These are phyloP conservation scores for Colletotrichum sp. DNA, from an alignment of 2,329 filamentous ascomycete species.

Conservation along the genomic window DNA sequence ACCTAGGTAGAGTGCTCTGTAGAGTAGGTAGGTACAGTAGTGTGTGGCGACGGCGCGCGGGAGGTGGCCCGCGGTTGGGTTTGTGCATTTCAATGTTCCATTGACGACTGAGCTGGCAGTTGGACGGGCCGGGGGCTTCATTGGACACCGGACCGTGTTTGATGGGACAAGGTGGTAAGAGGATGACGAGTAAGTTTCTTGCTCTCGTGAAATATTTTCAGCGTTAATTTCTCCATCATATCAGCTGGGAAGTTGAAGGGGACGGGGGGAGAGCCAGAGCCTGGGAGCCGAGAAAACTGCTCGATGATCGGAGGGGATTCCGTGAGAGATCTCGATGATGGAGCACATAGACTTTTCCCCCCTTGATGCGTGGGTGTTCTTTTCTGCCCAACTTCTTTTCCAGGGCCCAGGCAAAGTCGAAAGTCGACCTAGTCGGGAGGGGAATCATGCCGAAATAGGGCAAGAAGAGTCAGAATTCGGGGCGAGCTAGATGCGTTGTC, in stretches of 20 bases:
- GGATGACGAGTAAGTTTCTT: neutral
- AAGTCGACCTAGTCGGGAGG: neutral
- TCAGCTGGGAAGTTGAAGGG: neutral
- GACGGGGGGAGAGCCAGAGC: neutral
- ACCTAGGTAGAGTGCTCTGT: neutral
- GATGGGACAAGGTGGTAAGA: neutral
- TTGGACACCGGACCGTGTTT: neutral
- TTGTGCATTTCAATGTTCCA: constrained; percentile 7
- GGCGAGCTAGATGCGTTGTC: constrained; percentile 19
- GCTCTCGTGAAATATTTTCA: neutral
- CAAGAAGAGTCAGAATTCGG: constrained; percentile 1
- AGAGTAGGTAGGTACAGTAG: neutral
- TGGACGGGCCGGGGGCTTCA: neutral
- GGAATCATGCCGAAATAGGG: constrained; percentile 4
- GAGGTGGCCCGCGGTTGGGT: constrained; percentile 7
- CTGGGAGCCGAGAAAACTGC: neutral
- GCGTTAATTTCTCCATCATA: constrained; percentile 5
- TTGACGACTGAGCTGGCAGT: constrained; percentile 11
- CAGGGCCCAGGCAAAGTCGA: neutral
- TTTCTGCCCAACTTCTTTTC: neutral
- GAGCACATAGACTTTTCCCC: neutral
- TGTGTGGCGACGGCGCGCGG: constrained; percentile 1
- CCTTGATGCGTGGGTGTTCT: neutral
- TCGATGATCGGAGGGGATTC: constrained; percentile 4
- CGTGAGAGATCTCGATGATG: constrained; percentile 14